Evolutionary conservation across 116 monocot species (phyloP).

Genomic region (Papilionanthe hybrid): DNA sequence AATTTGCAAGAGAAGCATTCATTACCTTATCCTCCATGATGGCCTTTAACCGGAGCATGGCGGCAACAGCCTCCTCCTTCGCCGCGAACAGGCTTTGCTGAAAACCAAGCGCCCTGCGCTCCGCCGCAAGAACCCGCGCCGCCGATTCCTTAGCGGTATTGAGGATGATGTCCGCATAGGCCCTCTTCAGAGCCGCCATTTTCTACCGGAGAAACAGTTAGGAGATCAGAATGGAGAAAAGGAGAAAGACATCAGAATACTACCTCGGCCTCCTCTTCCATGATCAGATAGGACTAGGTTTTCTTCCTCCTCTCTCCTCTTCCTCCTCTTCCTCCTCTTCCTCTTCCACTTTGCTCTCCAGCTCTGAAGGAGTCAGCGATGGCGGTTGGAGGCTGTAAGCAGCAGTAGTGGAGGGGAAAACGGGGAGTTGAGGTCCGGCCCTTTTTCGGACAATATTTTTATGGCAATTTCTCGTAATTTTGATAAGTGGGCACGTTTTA

Average conservation of each 20-base stretch:
- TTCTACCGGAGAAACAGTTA: constrained; percentile 28
- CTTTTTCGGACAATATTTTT: constrained; percentile 5
- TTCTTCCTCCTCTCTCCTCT: not conserved
- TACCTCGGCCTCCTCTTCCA: constrained; percentile 13
- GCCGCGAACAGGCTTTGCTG: constrained; percentile 37
- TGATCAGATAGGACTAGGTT: constrained; percentile 1
- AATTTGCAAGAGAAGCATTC: not conserved
- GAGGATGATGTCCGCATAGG: constrained; percentile 79
- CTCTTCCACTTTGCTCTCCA: not conserved
- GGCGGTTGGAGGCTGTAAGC: constrained; percentile 8
- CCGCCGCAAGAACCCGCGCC: constrained; percentile 65
- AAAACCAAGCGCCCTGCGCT: constrained; percentile 39
- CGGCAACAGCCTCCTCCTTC: constrained; percentile 67
- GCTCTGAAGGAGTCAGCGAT: constrained; percentile 1
- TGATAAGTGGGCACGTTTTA: not conserved
- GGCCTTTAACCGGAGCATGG: constrained; percentile 61
- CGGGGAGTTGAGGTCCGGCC: constrained; percentile 6
- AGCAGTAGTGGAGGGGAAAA: constrained; percentile 7
- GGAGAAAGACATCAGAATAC: not conserved
- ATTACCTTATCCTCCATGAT: constrained; percentile 77
- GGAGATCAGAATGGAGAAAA: not conserved
- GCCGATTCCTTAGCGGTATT: constrained; percentile 86
- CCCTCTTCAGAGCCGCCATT: constrained; percentile 75
- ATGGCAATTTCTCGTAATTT: not conserved
- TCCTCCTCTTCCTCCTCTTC: constrained; percentile 7